A percentile compares a stretch with the other conserved stretches of the same genome.
Evolutionary conservation across 805 yeast genomes (phyloP).

Genomic region (Lachancea cidri): DNA sequence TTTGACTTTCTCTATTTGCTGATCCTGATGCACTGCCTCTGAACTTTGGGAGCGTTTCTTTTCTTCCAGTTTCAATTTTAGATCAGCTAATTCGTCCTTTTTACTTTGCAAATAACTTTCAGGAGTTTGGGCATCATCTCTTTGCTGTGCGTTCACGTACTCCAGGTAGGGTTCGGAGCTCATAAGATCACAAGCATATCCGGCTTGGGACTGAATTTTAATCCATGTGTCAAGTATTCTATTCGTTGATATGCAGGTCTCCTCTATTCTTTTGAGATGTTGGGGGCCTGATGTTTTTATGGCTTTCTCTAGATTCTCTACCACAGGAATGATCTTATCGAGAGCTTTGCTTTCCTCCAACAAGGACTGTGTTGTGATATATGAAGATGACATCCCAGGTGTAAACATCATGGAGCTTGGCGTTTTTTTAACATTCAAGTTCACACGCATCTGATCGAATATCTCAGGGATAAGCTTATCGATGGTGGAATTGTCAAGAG

Average conservation of each 20-base stretch:
- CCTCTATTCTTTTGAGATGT: conserved; percentile 32
- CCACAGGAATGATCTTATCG: conserved; percentile 27
- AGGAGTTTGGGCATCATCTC: conserved; percentile 20
- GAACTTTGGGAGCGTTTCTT: conserved; percentile 5
- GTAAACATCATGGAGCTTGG: conserved; percentile 3
- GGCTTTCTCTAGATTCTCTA: conserved; percentile 21
- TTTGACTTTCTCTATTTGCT: neutral
- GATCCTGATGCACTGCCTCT: neutral
- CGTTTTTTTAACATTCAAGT: conserved; percentile 12
- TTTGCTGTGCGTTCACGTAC: conserved; percentile 24
- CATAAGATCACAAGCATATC: conserved; percentile 46
- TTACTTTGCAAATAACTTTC: conserved; percentile 14
- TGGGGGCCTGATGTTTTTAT: conserved; percentile 18
- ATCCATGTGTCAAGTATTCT: conserved; percentile 55
- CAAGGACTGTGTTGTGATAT: conserved; percentile 27
- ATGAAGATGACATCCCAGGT: conserved; percentile 9
- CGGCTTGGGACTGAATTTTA: conserved; percentile 56
- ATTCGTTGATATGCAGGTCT: conserved; percentile 44
- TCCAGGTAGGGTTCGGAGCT: conserved; percentile 33
- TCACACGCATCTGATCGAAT: conserved; percentile 30
- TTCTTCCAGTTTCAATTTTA: conserved; percentile 15
- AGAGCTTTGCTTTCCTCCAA: conserved; percentile 27
- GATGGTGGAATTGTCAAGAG: conserved; percentile 20
- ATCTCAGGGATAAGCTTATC: conserved; percentile 30
- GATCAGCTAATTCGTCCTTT: conserved; percentile 15